These are phyloP conservation scores for Populus tomentosa DNA, from an alignment of 441 rosid genomes.

Conservation along the genomic window DNA sequence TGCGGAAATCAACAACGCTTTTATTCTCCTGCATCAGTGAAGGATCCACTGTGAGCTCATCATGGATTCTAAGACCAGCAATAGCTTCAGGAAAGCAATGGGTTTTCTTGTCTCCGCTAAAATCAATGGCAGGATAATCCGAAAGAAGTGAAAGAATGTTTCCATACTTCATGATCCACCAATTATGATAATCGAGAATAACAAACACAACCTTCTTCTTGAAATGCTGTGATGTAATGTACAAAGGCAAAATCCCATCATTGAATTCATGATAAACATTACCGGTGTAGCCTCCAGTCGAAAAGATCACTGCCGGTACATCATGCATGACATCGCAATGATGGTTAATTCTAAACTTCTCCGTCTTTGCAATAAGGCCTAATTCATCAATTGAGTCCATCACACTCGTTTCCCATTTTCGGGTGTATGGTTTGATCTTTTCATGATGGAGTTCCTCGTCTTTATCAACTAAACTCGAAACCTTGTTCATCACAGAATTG, in stretches of 20 bases:
- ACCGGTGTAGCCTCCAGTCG: constrained; percentile 90
- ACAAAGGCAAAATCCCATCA: constrained; percentile 84
- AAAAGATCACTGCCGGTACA: constrained; percentile 82
- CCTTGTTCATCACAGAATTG: constrained; percentile 13
- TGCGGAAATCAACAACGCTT: constrained; percentile 59
- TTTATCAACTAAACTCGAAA: constrained; percentile 15
- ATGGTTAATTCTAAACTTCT: constrained; percentile 19
- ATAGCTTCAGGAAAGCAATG: constrained; percentile 87
- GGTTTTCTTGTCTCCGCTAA: constrained; percentile 52
- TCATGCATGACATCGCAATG: constrained; percentile 64
- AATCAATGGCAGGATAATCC: constrained; percentile 61
- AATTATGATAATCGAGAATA: constrained; percentile 75
- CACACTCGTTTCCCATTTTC: constrained; percentile 84
- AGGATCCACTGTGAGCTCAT: constrained; percentile 64
- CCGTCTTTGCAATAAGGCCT: constrained; percentile 40
- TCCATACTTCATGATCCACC: constrained; percentile 89
- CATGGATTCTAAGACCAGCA: constrained; percentile 76
- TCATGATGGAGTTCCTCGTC: constrained; percentile 33
- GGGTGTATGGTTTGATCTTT: constrained; percentile 82
- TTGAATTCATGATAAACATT: constrained; percentile 91
- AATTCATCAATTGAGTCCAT: constrained; percentile 80
- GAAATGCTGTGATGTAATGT: constrained; percentile 71
- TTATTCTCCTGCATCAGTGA: constrained; percentile 36
- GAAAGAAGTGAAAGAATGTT: constrained; percentile 60
- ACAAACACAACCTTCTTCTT: constrained; percentile 79